phyloP scores from a whole-genome alignment of 306 rosid species.

The Ormosia emarginata region DNA sequence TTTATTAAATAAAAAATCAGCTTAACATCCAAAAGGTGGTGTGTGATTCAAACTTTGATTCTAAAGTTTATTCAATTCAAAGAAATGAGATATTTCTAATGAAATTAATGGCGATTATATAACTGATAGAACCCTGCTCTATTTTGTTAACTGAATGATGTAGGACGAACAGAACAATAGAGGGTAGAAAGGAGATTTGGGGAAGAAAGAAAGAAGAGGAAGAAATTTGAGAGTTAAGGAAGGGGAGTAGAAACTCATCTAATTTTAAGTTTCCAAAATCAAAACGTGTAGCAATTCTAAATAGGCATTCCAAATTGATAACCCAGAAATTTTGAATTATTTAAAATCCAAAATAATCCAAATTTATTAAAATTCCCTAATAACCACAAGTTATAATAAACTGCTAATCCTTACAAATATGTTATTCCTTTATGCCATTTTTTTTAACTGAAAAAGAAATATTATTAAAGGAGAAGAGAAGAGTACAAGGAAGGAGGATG shows the following conservation, averaged over 20 bases:
- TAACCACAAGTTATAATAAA: background rate
- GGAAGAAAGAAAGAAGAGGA: background rate
- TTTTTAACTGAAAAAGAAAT: no score
- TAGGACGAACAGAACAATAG: no score
- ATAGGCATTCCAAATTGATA: background rate
- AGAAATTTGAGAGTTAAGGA: background rate
- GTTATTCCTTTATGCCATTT: no score
- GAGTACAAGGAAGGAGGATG: no score
- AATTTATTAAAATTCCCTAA: background rate
- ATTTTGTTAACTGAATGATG: no score
- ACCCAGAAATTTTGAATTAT: background rate
- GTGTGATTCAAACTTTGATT: background rate
- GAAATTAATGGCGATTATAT: no score
- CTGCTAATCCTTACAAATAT: no score
- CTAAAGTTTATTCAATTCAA: background rate
- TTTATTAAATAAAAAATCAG: no score
- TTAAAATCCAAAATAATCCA: background rate
- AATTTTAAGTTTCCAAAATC: background rate
- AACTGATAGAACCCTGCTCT: background rate
- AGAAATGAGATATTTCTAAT: no score
- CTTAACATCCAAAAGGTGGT: background rate
- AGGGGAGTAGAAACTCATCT: background rate
- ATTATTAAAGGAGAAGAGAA: no score
- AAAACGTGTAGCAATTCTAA: background rate
- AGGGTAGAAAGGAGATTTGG: background rate